Evolutionary conservation across 345 rosid species (phyloP), one percentile per base, ranked within the genome.

Genomic region (Tarenaya hassleriana): DNA sequence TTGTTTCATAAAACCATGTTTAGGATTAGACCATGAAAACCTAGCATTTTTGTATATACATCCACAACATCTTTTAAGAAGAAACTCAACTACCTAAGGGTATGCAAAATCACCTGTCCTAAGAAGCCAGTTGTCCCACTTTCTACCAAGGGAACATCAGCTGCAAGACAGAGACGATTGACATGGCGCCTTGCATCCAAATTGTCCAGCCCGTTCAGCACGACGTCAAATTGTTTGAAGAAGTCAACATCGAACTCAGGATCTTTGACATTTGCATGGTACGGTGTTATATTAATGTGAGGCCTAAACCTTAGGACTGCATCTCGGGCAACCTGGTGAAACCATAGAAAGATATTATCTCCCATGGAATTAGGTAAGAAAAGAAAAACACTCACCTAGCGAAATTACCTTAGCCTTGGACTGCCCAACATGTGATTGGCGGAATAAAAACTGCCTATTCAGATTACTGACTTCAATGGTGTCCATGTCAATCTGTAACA

Each of bases 81-180:
- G 47, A 15, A 57, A 35, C 40, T 21, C 56, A 39, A 56, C 16
- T 20, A 41, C 34, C 44, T 43, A 17, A 44, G 11, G 49, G 52
- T 1, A 46, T 0, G 21, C 19, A 7, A 18, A 27, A 61, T 63
- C 58, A 89, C 99, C 95, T 94, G 99, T 71, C 99, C 99, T 17
- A 94, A 69, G 81, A 94, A 94, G 40, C 99, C 97, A 31, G 97
- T 88, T 43, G 99, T 86, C 62, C 99, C 99, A 73, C 99, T 94
- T 72, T 94, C 99, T 49, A 94, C 91, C 69, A 94, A 72, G 62
- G 99, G 94, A 56, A 94, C 84, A 67, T 80, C 92, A 50, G 95
- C 95, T 13, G 97, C 97, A 74, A 88, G 78, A 68, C 97, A 88
- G 63, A 92, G 85, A n/a, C 99, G 97, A 65, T 92, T 92, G 34